phyloP scores from a whole-genome alignment of 345 rosid genomes.

The Salix dunnii region DNA sequence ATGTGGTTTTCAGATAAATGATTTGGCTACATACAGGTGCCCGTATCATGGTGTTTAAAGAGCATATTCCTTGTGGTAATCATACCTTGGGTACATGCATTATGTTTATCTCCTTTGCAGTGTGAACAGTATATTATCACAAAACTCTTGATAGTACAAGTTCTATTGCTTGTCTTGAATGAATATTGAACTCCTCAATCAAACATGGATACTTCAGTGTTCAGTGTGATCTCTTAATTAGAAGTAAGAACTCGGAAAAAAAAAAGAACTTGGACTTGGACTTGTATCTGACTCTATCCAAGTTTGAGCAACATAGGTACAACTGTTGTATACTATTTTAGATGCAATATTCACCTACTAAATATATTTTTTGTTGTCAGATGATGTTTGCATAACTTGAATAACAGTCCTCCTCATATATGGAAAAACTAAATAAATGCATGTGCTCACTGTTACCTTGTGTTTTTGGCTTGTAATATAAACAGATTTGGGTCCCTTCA shows the following conservation, averaged over 20 bases:
- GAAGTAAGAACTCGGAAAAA: not conserved
- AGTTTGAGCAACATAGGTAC: not conserved
- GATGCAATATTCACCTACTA: not conserved
- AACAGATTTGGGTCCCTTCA: constrained; percentile 90
- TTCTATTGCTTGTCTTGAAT: no score
- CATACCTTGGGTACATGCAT: not conserved
- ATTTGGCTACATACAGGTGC: not conserved
- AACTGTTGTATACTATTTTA: not conserved
- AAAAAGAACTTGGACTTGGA: not conserved
- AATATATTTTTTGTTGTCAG: constrained; percentile 2
- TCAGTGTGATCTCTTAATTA: not conserved
- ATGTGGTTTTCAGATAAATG: not conserved
- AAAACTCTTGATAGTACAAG: not conserved
- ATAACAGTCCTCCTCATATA: not conserved
- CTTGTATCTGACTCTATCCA: not conserved
- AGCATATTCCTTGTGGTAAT: not conserved
- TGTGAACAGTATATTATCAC: not conserved
- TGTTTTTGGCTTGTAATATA: constrained; percentile 15
- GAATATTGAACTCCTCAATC: no score
- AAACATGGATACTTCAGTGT: not conserved
- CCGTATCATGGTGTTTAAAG: not conserved
- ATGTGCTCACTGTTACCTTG: not conserved
- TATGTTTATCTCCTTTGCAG: not conserved
- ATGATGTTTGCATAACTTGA: constrained; percentile 8
- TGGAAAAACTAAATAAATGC: not conserved